Base-by-base conservation (phyloP, 2,329 filamentous ascomycete species). In the Aspergillus pseudotamarii region DNA sequence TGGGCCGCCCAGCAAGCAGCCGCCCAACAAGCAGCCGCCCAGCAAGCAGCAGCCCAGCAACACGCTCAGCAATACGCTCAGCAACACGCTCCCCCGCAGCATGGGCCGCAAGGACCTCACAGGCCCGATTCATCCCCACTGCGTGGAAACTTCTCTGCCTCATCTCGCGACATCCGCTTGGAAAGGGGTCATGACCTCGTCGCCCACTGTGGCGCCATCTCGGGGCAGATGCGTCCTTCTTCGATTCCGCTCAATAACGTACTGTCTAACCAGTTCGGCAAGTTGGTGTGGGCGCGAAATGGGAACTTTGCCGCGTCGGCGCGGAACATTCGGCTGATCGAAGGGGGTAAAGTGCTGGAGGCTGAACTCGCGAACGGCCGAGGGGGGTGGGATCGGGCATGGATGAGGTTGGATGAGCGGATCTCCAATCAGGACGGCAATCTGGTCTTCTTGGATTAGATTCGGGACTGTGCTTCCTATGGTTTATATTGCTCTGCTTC, bases 371-470 rank as follows among this genome's bases (percentile, higher is more conserved):
- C 71, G 8, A 69, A 78, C 67, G 76, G 75, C 1, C 57, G 65
- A 11, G 76, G 75, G 30, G 73, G 73, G 6, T 78, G 74, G 75
- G 66, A 69, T 21, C 61, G 66, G 45, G 72, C 73, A 59, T 67
- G 65, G 45, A 61, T 79, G 23, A 67, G 72, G 30, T 64, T 81
- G 66, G 74, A 80, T 68, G 78, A 80, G 66, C 68, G 73, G 50
- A 79, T 81, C 50, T 71, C 73, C 30, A 80, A 80, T 63, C 70
- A 75, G 21, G 68, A 80, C 60, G 78, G 78, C 4, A 66, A 73
- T 45, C 64, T 80, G 69, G 67, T 69, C 26, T 71, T 75, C 64
- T 61, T 76, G 48, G 60, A 68, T 46, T 67, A 60, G 55, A 57
- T 38, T 16, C 2, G 38, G 19, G 2, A 34, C 38, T 21, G 28